Base-by-base conservation (phyloP, 441 rosid genomes). In the Macaranga tanarius region DNA sequence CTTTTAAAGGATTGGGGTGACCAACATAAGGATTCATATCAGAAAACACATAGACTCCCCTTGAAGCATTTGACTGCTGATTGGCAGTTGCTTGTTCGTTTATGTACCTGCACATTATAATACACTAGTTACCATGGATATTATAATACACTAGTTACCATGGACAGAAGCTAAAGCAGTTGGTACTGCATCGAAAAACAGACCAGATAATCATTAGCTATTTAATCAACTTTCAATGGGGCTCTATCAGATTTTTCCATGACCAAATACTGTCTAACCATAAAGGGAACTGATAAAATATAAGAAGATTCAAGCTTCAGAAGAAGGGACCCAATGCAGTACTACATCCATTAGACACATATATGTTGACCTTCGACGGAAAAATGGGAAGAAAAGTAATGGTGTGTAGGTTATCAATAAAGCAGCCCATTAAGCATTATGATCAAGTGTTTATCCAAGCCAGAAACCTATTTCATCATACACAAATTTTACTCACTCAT, bases 21-120 rank as follows among this genome's bases (percentile, higher is more conserved):
- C 99, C 99, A 79, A 93, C 98, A 81, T 96, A 96, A 54, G 99
- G 98, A 84, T 96, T 96, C 98, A 96, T 85, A 80, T 96, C 99
- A 51, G 99, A 96, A 79, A 96, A 96, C 76, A 91, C 97, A 75
- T 93, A 96, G 15, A 87, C 92, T 75, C 97, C 99, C 82, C 91
- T 92, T 50, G 98, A 84, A 78, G 87, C 80, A 73, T 89, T 83
- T 44, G 88, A 82, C 57, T 73, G 86, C 83, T 81, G 85, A 80
- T 87, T 90, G 69, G 79, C 84, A 77, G 83, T 87, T 67, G 79
- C 82, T 87, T 89, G 95, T 84, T 93, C 94, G 67, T 81, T 87
- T 65, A 92, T 67, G 73, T 79, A 93, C 83, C 99, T 95, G 78
- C 26, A 76, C 67, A 62, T 67, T 45, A 67, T 69, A 44, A 56